phyloP scores from a whole-genome alignment of 306 rosid genomes.

The Acacia melanoxylon region DNA sequence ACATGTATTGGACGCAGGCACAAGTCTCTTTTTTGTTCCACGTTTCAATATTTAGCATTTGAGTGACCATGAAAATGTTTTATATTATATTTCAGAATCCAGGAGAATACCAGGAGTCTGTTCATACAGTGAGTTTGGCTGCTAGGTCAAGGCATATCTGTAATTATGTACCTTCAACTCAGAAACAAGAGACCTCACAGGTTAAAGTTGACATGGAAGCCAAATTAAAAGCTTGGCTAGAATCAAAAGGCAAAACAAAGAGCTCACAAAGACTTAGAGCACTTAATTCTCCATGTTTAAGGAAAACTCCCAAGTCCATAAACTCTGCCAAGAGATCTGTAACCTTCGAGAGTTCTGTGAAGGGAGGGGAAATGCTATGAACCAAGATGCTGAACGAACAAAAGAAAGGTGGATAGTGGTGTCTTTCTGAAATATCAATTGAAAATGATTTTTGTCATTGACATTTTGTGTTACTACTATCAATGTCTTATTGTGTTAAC shows the following conservation, averaged over 20 bases:
- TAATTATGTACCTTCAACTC: slow-evolving; percentile 62
- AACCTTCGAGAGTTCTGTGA: slow-evolving; percentile 51
- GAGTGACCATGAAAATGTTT: slow-evolving; percentile 9
- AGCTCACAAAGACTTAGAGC: slow-evolving; percentile 51
- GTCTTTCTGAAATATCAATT: slow-evolving; percentile 11
- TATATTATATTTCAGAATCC: slow-evolving; percentile 64
- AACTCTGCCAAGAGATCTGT: slow-evolving; percentile 55
- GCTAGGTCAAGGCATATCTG: slow-evolving; percentile 85
- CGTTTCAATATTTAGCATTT: slow-evolving; percentile 16
- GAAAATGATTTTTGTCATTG: slow-evolving; percentile 25
- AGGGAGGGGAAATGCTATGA: slow-evolving; percentile 45
- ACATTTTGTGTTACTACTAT: slow-evolving; percentile 12
- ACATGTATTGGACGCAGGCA: background rate
- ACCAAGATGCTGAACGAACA: slow-evolving; percentile 36
- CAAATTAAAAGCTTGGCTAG: slow-evolving; percentile 79
- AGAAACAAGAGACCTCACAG: slow-evolving; percentile 71
- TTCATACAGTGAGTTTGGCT: slow-evolving; percentile 89
- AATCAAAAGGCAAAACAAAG: slow-evolving; percentile 83
- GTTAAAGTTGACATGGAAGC: slow-evolving; percentile 83
- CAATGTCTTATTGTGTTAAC: slow-evolving; percentile 33
- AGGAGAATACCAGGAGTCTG: slow-evolving; percentile 92
- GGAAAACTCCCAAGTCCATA: slow-evolving; percentile 59
- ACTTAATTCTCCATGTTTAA: slow-evolving; percentile 53
- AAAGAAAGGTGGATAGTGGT: slow-evolving; percentile 55
- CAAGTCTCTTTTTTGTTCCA: too few relatives aligned